These are phyloP conservation scores for Prosopis cineraria DNA, from an alignment of 306 rosid genomes.

Conservation along the genomic window DNA sequence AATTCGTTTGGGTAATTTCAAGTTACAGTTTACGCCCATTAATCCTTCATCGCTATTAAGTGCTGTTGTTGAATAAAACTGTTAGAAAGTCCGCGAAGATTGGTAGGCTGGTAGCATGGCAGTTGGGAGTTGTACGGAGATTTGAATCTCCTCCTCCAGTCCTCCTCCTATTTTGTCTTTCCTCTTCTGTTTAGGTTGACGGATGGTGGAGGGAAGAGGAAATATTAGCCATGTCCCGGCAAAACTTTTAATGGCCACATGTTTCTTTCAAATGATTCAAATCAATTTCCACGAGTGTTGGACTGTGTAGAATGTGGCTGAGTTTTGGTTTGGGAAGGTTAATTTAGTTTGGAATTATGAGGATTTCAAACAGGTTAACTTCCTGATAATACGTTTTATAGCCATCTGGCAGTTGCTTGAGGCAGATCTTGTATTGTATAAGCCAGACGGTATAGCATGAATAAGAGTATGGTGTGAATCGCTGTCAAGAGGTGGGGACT, in stretches of 20 bases:
- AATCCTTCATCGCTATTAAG: not conserved
- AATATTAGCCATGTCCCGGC: not conserved
- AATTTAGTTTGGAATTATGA: not conserved
- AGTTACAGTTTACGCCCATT: no score
- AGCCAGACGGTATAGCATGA: not conserved
- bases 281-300: not conserved
- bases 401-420: not conserved
- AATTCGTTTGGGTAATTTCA: not conserved
- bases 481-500: not conserved
- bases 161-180: not conserved
- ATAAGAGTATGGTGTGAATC: not conserved
- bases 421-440: not conserved
- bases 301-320: constrained; percentile 1
- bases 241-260: not conserved
- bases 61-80: not conserved
- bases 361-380: not conserved
- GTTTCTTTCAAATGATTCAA: not conserved
- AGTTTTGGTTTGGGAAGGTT: constrained; percentile 17
- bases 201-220: not conserved
- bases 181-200: not conserved
- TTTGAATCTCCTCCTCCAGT: not conserved
- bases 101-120: constrained; percentile 3
- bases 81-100: not conserved
- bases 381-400: not conserved
- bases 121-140: not conserved